Evolutionary conservation across 2,329 filamentous ascomycete species (phyloP).

Genomic region (Xylariomycetidae sp.): DNA sequence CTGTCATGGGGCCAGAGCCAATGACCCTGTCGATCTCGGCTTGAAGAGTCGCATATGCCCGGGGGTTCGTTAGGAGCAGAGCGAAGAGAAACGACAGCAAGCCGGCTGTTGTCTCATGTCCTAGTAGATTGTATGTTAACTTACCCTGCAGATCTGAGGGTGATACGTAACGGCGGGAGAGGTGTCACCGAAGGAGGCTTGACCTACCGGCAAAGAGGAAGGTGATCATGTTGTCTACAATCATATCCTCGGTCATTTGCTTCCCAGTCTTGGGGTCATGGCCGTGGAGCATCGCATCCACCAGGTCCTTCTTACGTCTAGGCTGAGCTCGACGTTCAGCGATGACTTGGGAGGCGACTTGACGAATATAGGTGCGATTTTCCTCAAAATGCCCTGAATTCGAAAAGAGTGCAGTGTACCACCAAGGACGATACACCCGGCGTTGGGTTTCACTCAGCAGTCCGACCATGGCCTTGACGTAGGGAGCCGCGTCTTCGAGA

Average conservation of each 20-base stretch:
- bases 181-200: too few species aligned
- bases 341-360: neutral
- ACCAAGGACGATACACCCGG: conserved; percentile 2
- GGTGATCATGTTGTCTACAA: conserved; percentile 47
- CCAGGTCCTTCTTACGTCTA: conserved; percentile 34
- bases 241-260: conserved; percentile 36
- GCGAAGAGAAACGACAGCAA: conserved; percentile 41
- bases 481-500: neutral
- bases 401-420: neutral
- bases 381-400: conserved; percentile 6
- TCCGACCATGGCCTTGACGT: conserved; percentile 1
- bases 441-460: neutral
- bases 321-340: neutral
- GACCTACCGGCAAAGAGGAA: conserved; percentile 43
- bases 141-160: neutral
- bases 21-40: conserved; percentile 46
- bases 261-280: conserved; percentile 45
- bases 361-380: conserved; percentile 1
- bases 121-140: neutral
- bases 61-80: conserved; percentile 43
- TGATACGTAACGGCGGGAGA: too few species aligned
- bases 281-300: conserved; percentile 46
- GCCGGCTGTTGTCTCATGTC: conserved; percentile 49
- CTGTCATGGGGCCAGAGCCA: conserved; percentile 34
- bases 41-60: conserved; percentile 38